Evolutionary conservation across 2,329 filamentous ascomycete species (phyloP).

Genomic region (Colletotrichum lini): DNA sequence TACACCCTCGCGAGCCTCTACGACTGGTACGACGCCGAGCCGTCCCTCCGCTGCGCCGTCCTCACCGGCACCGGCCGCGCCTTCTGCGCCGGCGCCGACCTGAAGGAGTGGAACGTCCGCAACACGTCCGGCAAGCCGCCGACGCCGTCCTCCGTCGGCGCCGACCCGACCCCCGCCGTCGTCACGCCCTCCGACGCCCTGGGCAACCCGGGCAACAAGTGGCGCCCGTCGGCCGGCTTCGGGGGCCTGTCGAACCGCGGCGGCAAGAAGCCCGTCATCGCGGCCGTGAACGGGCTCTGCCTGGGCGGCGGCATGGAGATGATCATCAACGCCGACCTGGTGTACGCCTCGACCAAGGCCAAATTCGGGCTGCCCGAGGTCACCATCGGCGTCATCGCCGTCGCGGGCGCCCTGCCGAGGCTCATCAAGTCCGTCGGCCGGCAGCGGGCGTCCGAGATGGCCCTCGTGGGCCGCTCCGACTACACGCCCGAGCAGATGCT

Average conservation of each 20-base stretch:
- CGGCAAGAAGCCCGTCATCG: constrained; percentile 82
- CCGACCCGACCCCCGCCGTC: constrained; percentile 12
- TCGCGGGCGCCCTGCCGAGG: constrained; percentile 79
- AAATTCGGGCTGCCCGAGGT: constrained; percentile 81
- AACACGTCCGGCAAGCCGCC: constrained; percentile 49
- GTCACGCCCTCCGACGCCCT: constrained; percentile 23
- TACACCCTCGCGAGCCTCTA: constrained; percentile 60
- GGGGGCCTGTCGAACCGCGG: constrained; percentile 69
- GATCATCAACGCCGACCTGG: constrained; percentile 79
- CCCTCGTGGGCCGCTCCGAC: constrained; percentile 70
- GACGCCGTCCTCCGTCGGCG: constrained; percentile 8
- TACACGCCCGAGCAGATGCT: constrained; percentile 72
- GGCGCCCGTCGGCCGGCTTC: constrained; percentile 35
- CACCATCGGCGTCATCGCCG: constrained; percentile 77
- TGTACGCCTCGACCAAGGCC: constrained; percentile 72
- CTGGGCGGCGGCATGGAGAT: constrained; percentile 86
- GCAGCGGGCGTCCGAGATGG: constrained; percentile 80
- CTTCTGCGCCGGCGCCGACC: constrained; percentile 78
- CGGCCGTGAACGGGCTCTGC: constrained; percentile 82
- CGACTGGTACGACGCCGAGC: constrained; percentile 74
- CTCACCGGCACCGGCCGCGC: constrained; percentile 74
- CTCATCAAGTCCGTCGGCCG: constrained; percentile 76
- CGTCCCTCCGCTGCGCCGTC: constrained; percentile 72
- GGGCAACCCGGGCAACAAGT: constrained; percentile 32
- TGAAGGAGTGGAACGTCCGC: constrained; percentile 73